These are phyloP conservation scores for Colletotrichum noveboracense DNA, from an alignment of 2,329 filamentous ascomycete species.

Conservation along the genomic window DNA sequence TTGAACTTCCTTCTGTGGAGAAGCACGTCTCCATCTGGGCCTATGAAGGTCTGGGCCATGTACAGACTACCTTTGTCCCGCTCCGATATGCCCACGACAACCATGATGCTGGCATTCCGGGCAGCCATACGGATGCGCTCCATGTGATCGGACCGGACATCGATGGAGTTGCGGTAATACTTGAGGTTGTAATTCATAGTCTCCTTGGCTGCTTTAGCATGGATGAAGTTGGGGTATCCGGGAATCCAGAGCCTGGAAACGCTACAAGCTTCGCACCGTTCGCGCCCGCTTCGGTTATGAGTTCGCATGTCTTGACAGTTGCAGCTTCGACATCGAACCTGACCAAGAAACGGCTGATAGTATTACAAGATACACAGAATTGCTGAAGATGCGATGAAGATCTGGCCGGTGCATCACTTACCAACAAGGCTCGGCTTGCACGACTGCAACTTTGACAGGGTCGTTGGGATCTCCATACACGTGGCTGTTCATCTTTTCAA, in stretches of 20 bases:
- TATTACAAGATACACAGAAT: background rate
- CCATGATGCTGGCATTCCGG: background rate
- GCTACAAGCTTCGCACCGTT: slow-evolving; percentile 59
- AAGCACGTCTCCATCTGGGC: slow-evolving; percentile 40
- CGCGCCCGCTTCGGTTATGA: slow-evolving; percentile 60
- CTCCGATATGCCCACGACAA: slow-evolving; percentile 54
- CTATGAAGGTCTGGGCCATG: slow-evolving; percentile 51
- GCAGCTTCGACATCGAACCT: background rate
- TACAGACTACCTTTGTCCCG: slow-evolving; percentile 49
- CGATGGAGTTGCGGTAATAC: background rate
- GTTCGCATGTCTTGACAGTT: slow-evolving; percentile 54
- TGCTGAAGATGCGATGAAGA: background rate
- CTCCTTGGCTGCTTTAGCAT: background rate
- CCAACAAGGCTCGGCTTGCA: background rate
- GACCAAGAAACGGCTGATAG: background rate
- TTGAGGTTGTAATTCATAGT: background rate
- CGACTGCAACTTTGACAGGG: background rate
- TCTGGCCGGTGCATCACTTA: background rate
- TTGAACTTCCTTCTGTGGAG: slow-evolving; percentile 49
- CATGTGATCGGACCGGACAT: background rate
- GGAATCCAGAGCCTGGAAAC: slow-evolving; percentile 59
- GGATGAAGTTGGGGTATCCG: slow-evolving; percentile 46
- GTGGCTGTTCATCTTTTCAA: background rate
- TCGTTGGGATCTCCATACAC: background rate
- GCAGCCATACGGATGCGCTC: background rate